These are phyloP conservation scores for Cyberlindnera saturnus DNA, from an alignment of 805 yeast genomes.

Conservation along the genomic window DNA sequence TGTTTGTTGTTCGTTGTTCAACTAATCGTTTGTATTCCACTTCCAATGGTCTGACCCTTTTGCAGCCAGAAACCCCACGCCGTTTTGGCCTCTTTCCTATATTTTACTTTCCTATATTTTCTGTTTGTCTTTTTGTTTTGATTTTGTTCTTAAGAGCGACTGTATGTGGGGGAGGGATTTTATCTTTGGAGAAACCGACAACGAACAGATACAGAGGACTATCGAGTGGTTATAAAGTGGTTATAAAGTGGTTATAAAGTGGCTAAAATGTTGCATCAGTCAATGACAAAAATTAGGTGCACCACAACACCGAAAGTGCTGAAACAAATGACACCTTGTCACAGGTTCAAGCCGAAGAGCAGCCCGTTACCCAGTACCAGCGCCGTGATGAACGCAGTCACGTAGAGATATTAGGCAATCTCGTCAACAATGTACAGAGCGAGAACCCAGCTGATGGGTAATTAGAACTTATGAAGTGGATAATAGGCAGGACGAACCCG, in stretches of 20 bases:
- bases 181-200: too few species aligned
- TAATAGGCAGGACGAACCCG: constrained; percentile 20
- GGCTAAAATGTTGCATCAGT: neutral
- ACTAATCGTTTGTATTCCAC: too few species aligned
- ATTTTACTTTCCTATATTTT: too few species aligned
- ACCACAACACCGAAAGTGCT: constrained; percentile 12
- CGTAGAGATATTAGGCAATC: constrained; percentile 11
- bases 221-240: too few species aligned
- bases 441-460: constrained; percentile 16
- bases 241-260: neutral
- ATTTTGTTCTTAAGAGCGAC: too few species aligned
- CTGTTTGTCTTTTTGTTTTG: too few species aligned
- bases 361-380: constrained; percentile 9
- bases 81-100: too few species aligned
- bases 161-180: too few species aligned
- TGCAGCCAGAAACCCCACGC: too few species aligned
- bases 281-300: constrained; percentile 13
- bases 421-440: constrained; percentile 15
- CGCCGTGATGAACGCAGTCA: constrained; percentile 8
- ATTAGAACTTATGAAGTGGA: constrained; percentile 17
- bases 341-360: constrained; percentile 11
- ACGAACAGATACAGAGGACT: too few species aligned
- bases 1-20: too few species aligned
- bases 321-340: constrained; percentile 12
- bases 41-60: too few species aligned